Evolutionary conservation across 2,329 filamentous ascomycete genomes (phyloP).

Genomic region (Metarhizium sp.): DNA sequence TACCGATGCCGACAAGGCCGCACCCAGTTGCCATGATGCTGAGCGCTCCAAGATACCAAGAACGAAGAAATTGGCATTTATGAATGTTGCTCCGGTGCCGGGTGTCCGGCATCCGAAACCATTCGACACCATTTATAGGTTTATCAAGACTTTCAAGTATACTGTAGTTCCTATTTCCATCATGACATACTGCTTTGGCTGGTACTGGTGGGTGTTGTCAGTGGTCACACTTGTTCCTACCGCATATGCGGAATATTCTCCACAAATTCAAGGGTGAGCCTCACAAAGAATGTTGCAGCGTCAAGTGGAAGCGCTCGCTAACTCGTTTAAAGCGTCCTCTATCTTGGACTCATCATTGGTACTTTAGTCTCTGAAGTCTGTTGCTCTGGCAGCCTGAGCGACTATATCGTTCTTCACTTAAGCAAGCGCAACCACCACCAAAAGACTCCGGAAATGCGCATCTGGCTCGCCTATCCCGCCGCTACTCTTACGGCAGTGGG

Average conservation of each 20-base stretch:
- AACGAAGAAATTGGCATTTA: slow-evolving; percentile 32
- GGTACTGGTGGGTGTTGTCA: slow-evolving; percentile 49
- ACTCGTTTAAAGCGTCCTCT: slow-evolving; percentile 28
- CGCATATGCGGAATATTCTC: slow-evolving; percentile 37
- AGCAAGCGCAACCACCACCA: slow-evolving; percentile 31
- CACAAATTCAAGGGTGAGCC: slow-evolving; percentile 36
- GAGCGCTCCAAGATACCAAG: slow-evolving; percentile 9
- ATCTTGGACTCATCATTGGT: slow-evolving; percentile 43
- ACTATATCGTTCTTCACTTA: slow-evolving; percentile 36
- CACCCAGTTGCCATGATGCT: background rate
- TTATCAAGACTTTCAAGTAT: slow-evolving; percentile 36
- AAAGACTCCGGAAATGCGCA: slow-evolving; percentile 41
- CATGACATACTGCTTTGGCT: slow-evolving; percentile 39
- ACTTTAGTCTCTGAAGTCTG: slow-evolving; percentile 34
- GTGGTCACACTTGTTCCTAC: slow-evolving; percentile 43
- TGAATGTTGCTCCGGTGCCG: slow-evolving; percentile 36
- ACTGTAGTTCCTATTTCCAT: slow-evolving; percentile 35
- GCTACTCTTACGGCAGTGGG: slow-evolving; percentile 37
- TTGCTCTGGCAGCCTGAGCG: slow-evolving; percentile 43
- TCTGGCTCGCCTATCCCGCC: slow-evolving; percentile 47
- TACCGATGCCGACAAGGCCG: background rate
- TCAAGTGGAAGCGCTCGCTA: background rate
- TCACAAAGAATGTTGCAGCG: background rate
- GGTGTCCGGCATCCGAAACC: slow-evolving; percentile 40
- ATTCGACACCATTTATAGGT: slow-evolving; percentile 35